These are phyloP conservation scores for Rhizophagus clarus DNA, from an alignment of 192 early-diverging fungal genomes.

Conservation along the genomic window DNA sequence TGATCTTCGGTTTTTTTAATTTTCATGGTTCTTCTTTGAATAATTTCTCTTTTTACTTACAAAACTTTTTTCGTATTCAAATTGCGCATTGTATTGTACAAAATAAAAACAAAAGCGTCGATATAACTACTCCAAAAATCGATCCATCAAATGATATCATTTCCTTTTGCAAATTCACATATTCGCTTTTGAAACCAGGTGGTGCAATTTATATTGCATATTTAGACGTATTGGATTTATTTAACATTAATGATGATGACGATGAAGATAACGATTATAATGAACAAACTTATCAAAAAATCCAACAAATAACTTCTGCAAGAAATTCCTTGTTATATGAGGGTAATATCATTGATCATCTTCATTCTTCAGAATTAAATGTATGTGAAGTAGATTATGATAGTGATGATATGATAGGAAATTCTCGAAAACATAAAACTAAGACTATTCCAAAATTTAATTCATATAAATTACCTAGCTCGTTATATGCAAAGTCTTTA, in stretches of 20 bases:
- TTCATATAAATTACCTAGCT: not conserved
- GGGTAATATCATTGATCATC: not conserved
- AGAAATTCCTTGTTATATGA: not conserved
- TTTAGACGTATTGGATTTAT: not conserved
- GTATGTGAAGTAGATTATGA: not conserved
- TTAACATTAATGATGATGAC: not conserved
- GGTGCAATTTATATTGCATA: constrained; percentile 1
- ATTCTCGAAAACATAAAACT: not conserved
- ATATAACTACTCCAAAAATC: not conserved
- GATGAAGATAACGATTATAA: not conserved
- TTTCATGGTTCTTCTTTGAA: no score
- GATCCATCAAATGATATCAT: constrained; percentile 5
- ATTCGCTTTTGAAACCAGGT: not conserved
- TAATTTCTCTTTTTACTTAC: no score
- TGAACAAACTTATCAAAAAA: not conserved
- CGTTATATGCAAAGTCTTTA: not conserved
- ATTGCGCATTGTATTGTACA: not conserved
- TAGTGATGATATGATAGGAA: not conserved
- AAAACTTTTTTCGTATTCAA: no score
- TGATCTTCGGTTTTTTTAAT: not conserved
- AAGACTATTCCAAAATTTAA: not conserved
- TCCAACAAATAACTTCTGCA: no score
- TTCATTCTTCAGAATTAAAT: not conserved
- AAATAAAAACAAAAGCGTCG: not conserved
- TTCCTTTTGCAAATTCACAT: not conserved